Conservation (phyloP, 1,284 basidiomycete genomes). For the Vanrija sp. region DNA sequence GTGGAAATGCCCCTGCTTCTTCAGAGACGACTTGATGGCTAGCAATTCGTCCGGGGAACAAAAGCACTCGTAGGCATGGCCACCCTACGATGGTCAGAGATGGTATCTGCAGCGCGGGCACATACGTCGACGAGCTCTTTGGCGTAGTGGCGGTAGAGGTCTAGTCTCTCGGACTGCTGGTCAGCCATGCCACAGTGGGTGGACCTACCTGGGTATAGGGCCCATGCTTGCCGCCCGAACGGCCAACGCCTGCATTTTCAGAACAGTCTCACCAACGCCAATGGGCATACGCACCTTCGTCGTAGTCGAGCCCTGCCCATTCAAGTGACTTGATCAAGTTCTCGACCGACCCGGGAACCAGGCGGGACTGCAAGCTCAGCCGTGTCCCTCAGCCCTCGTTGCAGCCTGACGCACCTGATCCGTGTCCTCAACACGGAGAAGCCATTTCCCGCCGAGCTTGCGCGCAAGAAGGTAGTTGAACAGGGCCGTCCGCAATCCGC, state of each 20-base stretch:
- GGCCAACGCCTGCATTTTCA: too few species aligned
- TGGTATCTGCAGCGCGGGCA: background rate
- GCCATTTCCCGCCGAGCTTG: conserved; percentile 75
- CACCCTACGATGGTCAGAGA: conserved; percentile 55
- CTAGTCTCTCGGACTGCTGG: conserved; percentile 74
- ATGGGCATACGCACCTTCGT: conserved; percentile 63
- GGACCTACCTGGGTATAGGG: conserved; percentile 73
- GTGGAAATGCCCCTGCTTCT: conserved; percentile 64
- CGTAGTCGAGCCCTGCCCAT: conserved; percentile 92
- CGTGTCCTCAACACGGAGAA: conserved; percentile 92
- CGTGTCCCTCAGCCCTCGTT: background rate
- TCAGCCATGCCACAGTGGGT: background rate
- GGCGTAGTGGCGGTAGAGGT: conserved; percentile 73
- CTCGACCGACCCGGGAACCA: conserved; percentile 78
- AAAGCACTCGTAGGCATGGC: conserved; percentile 92
- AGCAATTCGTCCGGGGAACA: conserved; percentile 68
- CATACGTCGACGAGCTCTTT: conserved; percentile 69
- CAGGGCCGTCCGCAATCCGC: conserved; percentile 90
- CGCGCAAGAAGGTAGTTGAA: conserved; percentile 86
- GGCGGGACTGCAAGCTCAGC: conserved; percentile 58
- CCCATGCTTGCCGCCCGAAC: conserved; percentile 59
- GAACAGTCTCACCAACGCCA: conserved; percentile 58
- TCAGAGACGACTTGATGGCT: conserved; percentile 63
- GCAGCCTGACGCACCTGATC: conserved; percentile 61
- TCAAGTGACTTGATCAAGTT: conserved; percentile 69